Conservation (phyloP, 352 stramenopile genomes). For the Pelagophyceae sp. region DNA sequence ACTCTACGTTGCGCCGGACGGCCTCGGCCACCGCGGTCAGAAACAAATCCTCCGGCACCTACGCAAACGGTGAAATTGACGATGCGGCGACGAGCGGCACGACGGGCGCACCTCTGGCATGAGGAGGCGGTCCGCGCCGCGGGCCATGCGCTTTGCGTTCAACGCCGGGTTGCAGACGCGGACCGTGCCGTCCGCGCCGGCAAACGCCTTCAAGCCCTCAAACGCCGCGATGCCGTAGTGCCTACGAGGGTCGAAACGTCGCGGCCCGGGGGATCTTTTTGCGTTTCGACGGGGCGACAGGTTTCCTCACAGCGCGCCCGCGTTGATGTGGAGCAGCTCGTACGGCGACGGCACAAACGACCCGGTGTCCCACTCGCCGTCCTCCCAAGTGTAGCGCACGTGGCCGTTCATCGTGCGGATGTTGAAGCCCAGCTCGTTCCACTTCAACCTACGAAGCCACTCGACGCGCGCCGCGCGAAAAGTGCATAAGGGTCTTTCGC, state of each 20-base stretch:
- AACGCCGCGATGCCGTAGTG: slow-evolving; percentile 34
- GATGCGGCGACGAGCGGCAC: too few species aligned
- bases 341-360: background rate
- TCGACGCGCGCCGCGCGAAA: background rate
- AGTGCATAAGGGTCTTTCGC: background rate
- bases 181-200: slow-evolving; percentile 22
- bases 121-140: slow-evolving; percentile 19
- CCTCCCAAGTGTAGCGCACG: background rate
- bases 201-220: slow-evolving; percentile 32
- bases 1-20: slow-evolving; percentile 27
- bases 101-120: slow-evolving; percentile 32
- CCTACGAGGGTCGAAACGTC: background rate
- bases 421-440: slow-evolving; percentile 3
- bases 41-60: slow-evolving; percentile 29
- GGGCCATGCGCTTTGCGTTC: slow-evolving; percentile 24
- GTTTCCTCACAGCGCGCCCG: background rate
- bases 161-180: slow-evolving; percentile 25
- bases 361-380: slow-evolving; percentile 5
- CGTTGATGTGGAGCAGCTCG: background rate
- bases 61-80: too few species aligned
- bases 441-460: background rate
- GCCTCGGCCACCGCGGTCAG: slow-evolving; percentile 18
- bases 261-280: too few species aligned
- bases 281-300: too few species aligned
- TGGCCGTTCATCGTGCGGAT: background rate